These are phyloP conservation scores for Leucaena leucocephala DNA, from an alignment of 306 rosid genomes.

Conservation along the genomic window DNA sequence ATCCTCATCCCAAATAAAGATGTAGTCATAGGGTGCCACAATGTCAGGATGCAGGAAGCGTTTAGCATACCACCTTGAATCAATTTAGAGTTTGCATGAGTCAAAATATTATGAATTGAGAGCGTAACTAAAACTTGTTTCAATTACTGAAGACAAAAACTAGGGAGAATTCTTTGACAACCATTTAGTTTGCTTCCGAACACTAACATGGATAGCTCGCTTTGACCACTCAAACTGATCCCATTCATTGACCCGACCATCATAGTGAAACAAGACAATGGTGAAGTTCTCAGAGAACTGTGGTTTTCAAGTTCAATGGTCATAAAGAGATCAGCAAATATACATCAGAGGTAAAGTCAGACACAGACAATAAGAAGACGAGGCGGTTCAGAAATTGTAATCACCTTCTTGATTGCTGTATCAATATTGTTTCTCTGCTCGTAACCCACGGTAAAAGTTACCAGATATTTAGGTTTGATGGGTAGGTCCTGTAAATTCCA, in stretches of 20 bases:
- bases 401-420: slow-evolving; percentile 83
- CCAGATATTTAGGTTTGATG: slow-evolving; percentile 68
- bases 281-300: slow-evolving; percentile 94
- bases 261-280: slow-evolving; percentile 87
- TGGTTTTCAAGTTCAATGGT: slow-evolving; percentile 36
- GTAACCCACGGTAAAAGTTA: slow-evolving; percentile 80
- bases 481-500: slow-evolving; percentile 71
- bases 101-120: slow-evolving; percentile 15
- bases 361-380: neutral
- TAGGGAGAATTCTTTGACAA: slow-evolving; percentile 33
- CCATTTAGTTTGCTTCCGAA: slow-evolving; percentile 90
- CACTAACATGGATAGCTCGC: slow-evolving; percentile 78
- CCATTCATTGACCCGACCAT: slow-evolving; percentile 82
- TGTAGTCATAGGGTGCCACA: slow-evolving; percentile 84
- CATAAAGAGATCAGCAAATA: slow-evolving; percentile 12
- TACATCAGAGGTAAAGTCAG: neutral
- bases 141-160: slow-evolving; percentile 6
- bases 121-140: slow-evolving; percentile 12
- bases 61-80: slow-evolving; percentile 92
- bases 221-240: slow-evolving; percentile 87
- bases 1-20: slow-evolving; percentile 95
- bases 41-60: slow-evolving; percentile 94
- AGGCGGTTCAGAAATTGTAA: slow-evolving; percentile 24
- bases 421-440: slow-evolving; percentile 71
- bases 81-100: slow-evolving; percentile 36